Evolutionary conservation across 1,139 yeast species (phyloP), one percentile per base, ranked within the genome.

Genomic region (Nakaseomyces glabratus): DNA sequence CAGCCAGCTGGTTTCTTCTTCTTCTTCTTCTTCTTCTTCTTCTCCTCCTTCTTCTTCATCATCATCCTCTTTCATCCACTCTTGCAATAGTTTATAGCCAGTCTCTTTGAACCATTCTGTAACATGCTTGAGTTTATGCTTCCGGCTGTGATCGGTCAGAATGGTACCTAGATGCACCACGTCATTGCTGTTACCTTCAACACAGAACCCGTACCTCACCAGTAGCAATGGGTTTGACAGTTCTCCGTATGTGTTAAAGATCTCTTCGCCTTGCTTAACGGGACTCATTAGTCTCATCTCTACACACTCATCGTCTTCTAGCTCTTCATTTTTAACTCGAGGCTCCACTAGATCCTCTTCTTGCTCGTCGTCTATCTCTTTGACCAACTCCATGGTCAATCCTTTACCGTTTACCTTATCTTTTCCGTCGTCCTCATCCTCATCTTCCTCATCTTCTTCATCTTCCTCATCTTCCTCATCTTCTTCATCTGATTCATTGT

Each of bases 161-260:
- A 42, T 35, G 2, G 30, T 28, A 1, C 76, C 74, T 20, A 82
- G 51, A 37, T 72, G 65, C 14, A 82, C 69, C 3, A 68, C 54
- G 45, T 82, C 88, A 48, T 71, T 68, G 15, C 63, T 62, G 48
- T 82, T 81, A 28, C 66, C 62, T 40, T 62, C 58, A 24, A 70
- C 64, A 5, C 79, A 70, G 52, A 85, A 84, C 0, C 94, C 95
- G 49, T 84, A 85, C 39, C 82, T 68, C 17, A 85, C 76, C 11
- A 85, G 57, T 25, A 85, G 61, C 31, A 73, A 68, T 0, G 82
- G 68, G 46, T 82, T 82, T 11, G 80, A 63, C 28, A 77, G 62
- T 29, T 77, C 77, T 0, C 95, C 95, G 48, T 82, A 84, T 0
- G 90, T 75, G 55, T 82, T 82, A 63, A 75, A 80, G 9, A 85